Conservation (phyloP, 345 rosid species). For the Citrus hindsii region DNA sequence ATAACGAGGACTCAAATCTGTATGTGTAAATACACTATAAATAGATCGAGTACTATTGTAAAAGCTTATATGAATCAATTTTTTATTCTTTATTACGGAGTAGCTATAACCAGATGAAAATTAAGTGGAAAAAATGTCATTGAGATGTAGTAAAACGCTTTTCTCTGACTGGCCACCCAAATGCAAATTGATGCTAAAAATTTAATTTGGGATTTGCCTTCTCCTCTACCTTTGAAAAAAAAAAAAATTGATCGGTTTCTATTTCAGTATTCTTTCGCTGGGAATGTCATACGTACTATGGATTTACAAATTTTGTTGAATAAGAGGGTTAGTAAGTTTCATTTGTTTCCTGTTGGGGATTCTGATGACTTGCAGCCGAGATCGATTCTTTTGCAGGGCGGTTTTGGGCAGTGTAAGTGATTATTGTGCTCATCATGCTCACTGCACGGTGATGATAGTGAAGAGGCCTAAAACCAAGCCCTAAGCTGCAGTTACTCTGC, state of each 20-base stretch:
- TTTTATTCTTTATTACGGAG: not conserved
- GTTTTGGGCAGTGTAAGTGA: conserved; percentile 92
- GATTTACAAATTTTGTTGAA: not conserved
- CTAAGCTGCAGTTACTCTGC: not conserved
- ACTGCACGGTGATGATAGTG: conserved; percentile 80
- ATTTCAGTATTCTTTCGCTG: not conserved
- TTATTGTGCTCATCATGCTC: conserved; percentile 95
- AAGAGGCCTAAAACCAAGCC: conserved; percentile 78
- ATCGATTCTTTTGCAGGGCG: conserved; percentile 50
- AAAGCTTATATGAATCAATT: not conserved
- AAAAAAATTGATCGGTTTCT: not conserved
- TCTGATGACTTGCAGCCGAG: not conserved
- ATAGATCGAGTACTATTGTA: not conserved
- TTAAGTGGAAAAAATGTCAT: not conserved
- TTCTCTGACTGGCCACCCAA: too few species aligned
- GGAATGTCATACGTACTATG: too few species aligned
- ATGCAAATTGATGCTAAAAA: too few species aligned
- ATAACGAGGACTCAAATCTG: not conserved
- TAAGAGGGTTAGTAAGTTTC: not conserved
- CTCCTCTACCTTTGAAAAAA: not conserved
- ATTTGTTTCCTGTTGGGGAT: not conserved
- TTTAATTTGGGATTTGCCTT: not conserved
- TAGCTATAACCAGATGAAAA: not conserved
- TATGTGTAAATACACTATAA: not conserved
- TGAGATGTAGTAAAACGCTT: not conserved